A percentile compares a stretch with the other conserved stretches of the same genome.
phyloP scores from a whole-genome alignment of 441 rosid genomes.

The Gossypium schwendimanii region DNA sequence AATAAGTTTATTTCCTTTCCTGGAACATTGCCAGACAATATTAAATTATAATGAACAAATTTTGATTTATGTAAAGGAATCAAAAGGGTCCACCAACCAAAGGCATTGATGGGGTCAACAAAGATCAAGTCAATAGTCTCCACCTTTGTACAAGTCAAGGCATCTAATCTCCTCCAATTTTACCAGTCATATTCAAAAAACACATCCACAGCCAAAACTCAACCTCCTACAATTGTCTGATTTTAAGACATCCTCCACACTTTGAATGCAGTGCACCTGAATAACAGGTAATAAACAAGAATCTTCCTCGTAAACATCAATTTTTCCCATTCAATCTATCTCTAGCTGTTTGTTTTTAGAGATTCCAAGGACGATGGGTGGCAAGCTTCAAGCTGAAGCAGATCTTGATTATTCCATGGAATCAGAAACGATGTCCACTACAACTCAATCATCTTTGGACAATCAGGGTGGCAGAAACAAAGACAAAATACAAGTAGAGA shows the following conservation, averaged over 20 bases:
- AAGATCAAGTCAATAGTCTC: slow-evolving; percentile 8
- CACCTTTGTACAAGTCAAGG: slow-evolving; percentile 6
- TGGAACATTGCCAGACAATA: not conserved
- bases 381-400: slow-evolving; percentile 21
- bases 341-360: not conserved
- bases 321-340: not conserved
- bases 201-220: not conserved
- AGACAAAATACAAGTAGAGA: slow-evolving; percentile 23
- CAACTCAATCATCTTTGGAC: slow-evolving; percentile 25
- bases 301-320: not conserved
- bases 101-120: not conserved
- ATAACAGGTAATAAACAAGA: not conserved
- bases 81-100: not conserved
- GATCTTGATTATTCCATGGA: slow-evolving; percentile 20
- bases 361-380: slow-evolving; percentile 15
- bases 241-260: not conserved
- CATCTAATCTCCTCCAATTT: not conserved
- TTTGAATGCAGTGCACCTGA: not conserved
- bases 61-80: no score
- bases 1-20: not conserved
- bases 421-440: slow-evolving; percentile 22
- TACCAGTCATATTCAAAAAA: slow-evolving; percentile 1
- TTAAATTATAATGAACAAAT: no score
- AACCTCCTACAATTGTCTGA: not conserved
- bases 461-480: slow-evolving; percentile 24